Evolutionary conservation across 441 rosid genomes (phyloP), one percentile per base, ranked within the genome.

Genomic region (Aquilaria agallochum): DNA sequence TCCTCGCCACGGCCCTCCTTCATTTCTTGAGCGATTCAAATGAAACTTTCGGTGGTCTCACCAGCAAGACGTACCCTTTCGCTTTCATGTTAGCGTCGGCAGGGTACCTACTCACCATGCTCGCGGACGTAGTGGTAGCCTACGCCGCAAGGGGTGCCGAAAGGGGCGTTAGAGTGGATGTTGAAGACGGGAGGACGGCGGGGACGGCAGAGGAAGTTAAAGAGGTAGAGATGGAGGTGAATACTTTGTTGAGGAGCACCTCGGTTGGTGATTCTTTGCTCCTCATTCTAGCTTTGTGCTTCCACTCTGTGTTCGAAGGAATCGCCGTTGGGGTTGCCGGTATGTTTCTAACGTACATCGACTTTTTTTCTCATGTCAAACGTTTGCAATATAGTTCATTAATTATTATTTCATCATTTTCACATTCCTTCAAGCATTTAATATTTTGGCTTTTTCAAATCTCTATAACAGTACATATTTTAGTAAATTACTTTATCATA

Each of bases 321-420:
- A 87, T 84, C 15, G 94, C 90, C 13, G 72, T 87, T 64, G 94
- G 94, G 48, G 78, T 87, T 55, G 70, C 88, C 34, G 95, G 90
- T 87, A 83, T 20, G n/a, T 49, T 34, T 54, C 59, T 44, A 54
- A 11, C 20, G 6, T 27, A 33, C 52, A 27, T 12, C 44, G 1
- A 0, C 12, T 31, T 10, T 55, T 11, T 44, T 9, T 55, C n/a
- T 20, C 27, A 20, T 20, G 27, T 20, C 27, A 20, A 20, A 20
- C 0, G 13, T 10, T 6, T 49, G 4, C 9, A 49, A 12, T 49
- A 49, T 6, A 7, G 11, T 49, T 49, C 55, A 3, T 11, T 4
- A 14, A 20, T 2, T 10, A 20, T 20, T 20, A 20, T 20, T 20
- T 20, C 27, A 20, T 20, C 27, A 0, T 20, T 20, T 20, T 20